Percentiles rank a stretch among this genome's conserved stretches.
Evolutionary conservation across 208 protist species (phyloP).

Genomic region (Leptomonas seymouri): DNA sequence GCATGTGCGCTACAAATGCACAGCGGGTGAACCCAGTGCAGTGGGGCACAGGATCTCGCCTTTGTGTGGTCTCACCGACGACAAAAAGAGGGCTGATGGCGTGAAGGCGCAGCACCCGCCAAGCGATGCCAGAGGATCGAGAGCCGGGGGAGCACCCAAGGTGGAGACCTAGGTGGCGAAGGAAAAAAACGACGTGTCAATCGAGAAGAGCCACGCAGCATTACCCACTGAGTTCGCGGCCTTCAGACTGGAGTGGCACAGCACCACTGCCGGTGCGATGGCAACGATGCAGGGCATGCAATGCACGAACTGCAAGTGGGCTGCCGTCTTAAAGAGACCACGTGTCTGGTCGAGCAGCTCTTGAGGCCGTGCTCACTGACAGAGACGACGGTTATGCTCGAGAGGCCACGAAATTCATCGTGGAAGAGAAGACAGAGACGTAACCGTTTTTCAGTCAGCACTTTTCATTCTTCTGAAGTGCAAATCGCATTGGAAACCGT

Average conservation of each 20-base stretch:
- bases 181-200: conserved; percentile 34
- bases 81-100: conserved; percentile 9
- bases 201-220: conserved; percentile 20
- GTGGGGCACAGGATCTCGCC: not conserved
- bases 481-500: too few relatives aligned
- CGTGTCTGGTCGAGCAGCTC: not conserved
- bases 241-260: not conserved
- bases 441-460: conserved; percentile 1
- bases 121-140: conserved; percentile 29
- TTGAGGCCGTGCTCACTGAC: conserved; percentile 32
- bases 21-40: not conserved
- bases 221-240: conserved; percentile 18
- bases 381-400: conserved; percentile 23
- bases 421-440: conserved; percentile 3
- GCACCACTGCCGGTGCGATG: conserved; percentile 6
- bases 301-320: conserved; percentile 39
- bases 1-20: too few relatives aligned
- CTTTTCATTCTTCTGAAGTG: too few relatives aligned
- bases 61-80: too few relatives aligned
- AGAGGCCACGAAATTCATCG: conserved; percentile 23
- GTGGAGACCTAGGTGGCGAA: conserved; percentile 36
- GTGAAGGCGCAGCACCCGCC: conserved; percentile 31
- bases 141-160: conserved; percentile 15
- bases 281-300: conserved; percentile 24
- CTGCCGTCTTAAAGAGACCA: conserved; percentile 12